Percentiles rank a stretch among this genome's conserved stretches.
Conservation (phyloP, 257 asterid species). For the Rubia yunnanensis region DNA sequence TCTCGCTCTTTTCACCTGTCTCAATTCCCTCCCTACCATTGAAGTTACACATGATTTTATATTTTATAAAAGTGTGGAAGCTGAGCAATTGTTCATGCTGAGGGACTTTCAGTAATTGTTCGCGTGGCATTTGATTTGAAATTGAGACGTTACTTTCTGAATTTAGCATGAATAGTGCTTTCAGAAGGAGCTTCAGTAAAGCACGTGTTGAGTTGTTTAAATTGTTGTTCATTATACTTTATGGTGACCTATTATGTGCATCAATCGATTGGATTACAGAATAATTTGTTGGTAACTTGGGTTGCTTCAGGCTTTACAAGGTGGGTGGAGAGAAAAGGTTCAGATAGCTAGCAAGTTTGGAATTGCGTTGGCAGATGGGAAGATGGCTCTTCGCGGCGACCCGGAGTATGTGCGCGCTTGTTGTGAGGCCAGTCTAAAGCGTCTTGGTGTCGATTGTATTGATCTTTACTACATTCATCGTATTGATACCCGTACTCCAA, state of each 20-base stretch:
- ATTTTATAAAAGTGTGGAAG: too few species aligned
- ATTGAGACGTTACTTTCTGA: too few species aligned
- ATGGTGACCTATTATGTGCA: too few species aligned
- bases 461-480: constrained; percentile 36
- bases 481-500: constrained; percentile 26
- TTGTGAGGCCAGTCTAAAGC: constrained; percentile 32
- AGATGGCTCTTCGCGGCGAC: constrained; percentile 22
- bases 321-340: constrained; percentile 19
- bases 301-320: constrained; percentile 22
- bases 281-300: constrained; percentile 1
- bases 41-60: not conserved
- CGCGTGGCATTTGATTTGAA: too few species aligned
- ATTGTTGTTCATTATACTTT: not conserved
- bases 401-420: constrained; percentile 30
- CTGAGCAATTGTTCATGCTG: too few species aligned
- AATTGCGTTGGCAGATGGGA: constrained; percentile 1
- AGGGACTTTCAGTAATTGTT: too few species aligned
- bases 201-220: not conserved
- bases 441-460: constrained; percentile 23
- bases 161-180: too few species aligned
- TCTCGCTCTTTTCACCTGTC: not conserved
- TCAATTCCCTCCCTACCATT: not conserved
- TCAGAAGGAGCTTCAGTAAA: too few species aligned
- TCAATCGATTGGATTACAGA: not conserved
- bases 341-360: constrained; percentile 28